Evolutionary conservation across 345 rosid genomes (phyloP), one percentile per base, ranked within the genome.

Genomic region (Xanthoceras sorbifolium): DNA sequence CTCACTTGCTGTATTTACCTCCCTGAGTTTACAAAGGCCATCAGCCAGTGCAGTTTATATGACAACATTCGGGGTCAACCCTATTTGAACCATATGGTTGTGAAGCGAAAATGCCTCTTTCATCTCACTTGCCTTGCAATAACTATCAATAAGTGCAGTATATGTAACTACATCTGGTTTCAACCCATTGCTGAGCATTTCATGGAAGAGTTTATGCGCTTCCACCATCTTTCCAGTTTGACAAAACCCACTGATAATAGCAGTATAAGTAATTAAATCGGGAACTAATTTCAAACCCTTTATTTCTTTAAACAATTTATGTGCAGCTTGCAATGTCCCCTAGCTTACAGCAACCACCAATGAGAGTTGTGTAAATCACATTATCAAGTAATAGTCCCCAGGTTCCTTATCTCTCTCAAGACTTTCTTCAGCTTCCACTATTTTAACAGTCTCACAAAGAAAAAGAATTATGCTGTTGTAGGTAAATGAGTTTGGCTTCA

Each of bases 11-110:
- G 97, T 87, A 31, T 91, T 91, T 63, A 95, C 54, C 75, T 95
- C 97, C 72, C 99, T 93, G 42, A 67, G 67, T 83, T 90, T 93
- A 84, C 98, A 93, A 38, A 95, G 91, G 70, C 97, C 99, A 77
- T 93, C 99, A 18, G 89, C 87, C 75, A 95, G 83, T 44, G 93
- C 87, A 25, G 97, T 90, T 78, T 95, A 93, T 6, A 98, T 93
- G 80, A 95, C 90, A 71, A 92, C 87, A 85, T 89, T 92, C 46
- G 98, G 98, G 34, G 83, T 80, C 38, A 89, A 84, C 65, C 97
- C 89, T 36, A 66, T 64, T 76, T 87, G 87, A 76, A 92, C 87
- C 97, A 95, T 95, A 82, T 88, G 88, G 75, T 93, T 93, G 80
- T 95, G 99, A 71, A 88, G 87, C 26, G 79, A 82, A 80, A 95